Base-by-base conservation (phyloP, 345 rosid genomes). In the Bruguiera sexangula region DNA sequence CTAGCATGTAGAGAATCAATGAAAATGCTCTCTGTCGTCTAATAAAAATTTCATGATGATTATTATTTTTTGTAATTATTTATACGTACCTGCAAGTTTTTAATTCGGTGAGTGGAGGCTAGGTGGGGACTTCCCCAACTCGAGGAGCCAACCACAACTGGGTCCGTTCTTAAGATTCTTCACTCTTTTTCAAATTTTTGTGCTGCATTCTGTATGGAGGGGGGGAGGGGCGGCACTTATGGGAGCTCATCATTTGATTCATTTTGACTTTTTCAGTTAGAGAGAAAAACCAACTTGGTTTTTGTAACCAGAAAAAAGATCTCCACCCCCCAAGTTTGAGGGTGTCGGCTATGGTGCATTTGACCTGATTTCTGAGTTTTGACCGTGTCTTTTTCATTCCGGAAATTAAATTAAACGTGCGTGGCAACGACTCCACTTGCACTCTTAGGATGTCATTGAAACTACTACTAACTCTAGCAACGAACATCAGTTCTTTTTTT, bases 111-210 rank as follows among this genome's bases (percentile, higher is more conserved):
- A 74, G 79, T 21, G 69, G 80, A 30, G 54, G 60, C 62, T 56
- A 55, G 18, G 60, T 24, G 60, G 66, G 73, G 61, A 43, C 68
- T 80, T 83, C 89, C 85, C 70, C 68, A 62, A 71, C 63, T 73
- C 59, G 68, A 68, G 87, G 87, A 85, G 65, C 84, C 79, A 80
- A 82, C 80, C 63, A 59, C 5, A n/a, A 6, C 10, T n/a, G 4
- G 13, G 5, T 56, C 6, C 39, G 20, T 48, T 71, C 20, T 11
- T 6, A 26, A 68, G 74, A 72, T 67, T 75, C 63, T 63, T 32
- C 6, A 19, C 4, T 13, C 21, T 32, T 32, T 39, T 39, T 10
- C 50, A 43, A 43, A 43, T 50, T 43, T 54, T 43, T 31, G 6
- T 54, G 66, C 53, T 67, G 67, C 69, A 22, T 31, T 50, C 16